A percentile compares a stretch with the other conserved stretches of the same genome.
phyloP scores from a whole-genome alignment of 164 flowering plant genomes.

The Umbellularia californica region DNA sequence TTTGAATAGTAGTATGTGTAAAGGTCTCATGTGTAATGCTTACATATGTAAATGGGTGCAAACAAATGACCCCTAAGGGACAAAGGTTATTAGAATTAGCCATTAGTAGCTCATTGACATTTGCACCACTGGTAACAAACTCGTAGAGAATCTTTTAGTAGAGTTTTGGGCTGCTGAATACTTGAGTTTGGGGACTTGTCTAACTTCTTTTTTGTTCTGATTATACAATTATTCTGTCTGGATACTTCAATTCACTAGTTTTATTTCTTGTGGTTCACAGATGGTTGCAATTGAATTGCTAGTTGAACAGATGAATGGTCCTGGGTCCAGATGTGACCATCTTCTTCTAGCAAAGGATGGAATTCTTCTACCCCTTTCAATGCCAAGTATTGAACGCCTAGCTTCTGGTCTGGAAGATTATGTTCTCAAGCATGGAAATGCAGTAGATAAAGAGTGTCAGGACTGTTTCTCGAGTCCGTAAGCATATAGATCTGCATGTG shows the following conservation, averaged over 20 bases:
- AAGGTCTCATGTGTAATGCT: too few relatives aligned
- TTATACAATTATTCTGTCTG: not conserved
- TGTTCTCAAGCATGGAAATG: conserved; percentile 59
- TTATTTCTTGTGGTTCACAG: conserved; percentile 25
- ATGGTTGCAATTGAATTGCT: conserved; percentile 53
- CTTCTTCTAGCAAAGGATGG: conserved; percentile 37
- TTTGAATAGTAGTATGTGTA: too few relatives aligned
- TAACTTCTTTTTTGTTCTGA: not conserved
- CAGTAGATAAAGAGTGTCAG: conserved; percentile 32
- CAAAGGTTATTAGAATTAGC: not conserved
- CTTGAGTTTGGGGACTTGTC: too few relatives aligned
- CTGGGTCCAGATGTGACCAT: conserved; percentile 27
- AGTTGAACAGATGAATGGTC: conserved; percentile 28
- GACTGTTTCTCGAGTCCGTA: conserved; percentile 55
- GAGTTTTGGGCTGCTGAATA: not conserved
- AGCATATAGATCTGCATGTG: conserved; percentile 6
- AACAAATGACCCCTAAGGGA: not conserved
- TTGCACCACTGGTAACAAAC: not conserved
- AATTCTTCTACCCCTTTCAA: conserved; percentile 19
- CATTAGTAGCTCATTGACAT: not conserved
- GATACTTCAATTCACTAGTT: not conserved
- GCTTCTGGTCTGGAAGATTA: conserved; percentile 58
- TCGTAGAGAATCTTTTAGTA: not conserved
- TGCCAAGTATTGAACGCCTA: conserved; percentile 47
- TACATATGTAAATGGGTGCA: too few relatives aligned